Evolutionary conservation across 768 basidiomycete genomes (phyloP).

Genomic region (Leccinum fibrillosum): DNA sequence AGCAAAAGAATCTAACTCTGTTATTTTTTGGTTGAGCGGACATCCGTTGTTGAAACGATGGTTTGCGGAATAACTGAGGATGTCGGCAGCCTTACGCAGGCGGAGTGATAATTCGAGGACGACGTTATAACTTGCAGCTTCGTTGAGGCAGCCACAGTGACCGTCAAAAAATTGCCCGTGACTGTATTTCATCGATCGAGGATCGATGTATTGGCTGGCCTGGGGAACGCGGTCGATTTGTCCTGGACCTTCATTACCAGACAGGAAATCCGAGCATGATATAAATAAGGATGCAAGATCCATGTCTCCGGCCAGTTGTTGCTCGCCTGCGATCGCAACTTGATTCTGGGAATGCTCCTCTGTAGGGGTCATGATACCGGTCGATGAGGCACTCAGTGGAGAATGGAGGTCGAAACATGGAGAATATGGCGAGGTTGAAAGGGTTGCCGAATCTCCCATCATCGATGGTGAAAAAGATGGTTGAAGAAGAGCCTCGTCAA

Average conservation of each 20-base stretch:
- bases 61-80: slow-evolving; percentile 46
- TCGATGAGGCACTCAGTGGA: slow-evolving; percentile 29
- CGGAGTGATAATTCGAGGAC: slow-evolving; percentile 64
- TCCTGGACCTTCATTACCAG: slow-evolving; percentile 12
- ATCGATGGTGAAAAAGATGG: slow-evolving; percentile 30
- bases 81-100: slow-evolving; percentile 56
- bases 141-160: slow-evolving; percentile 59
- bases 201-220: slow-evolving; percentile 3
- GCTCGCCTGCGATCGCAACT: slow-evolving; percentile 22
- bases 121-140: slow-evolving; percentile 51
- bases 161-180: slow-evolving; percentile 22
- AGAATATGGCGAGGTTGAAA: slow-evolving; percentile 11
- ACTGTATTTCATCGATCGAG: slow-evolving; percentile 14
- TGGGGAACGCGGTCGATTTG: slow-evolving; percentile 7
- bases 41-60: slow-evolving; percentile 35
- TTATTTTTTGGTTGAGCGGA: slow-evolving; percentile 42
- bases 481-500: slow-evolving; percentile 20
- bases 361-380: slow-evolving; percentile 42
- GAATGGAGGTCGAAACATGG: slow-evolving; percentile 21
- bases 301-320: slow-evolving; percentile 34
- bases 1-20: slow-evolving; percentile 49
- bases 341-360: slow-evolving; percentile 40
- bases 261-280: slow-evolving; percentile 27
- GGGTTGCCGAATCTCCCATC: slow-evolving; percentile 27
- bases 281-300: slow-evolving; percentile 43